These are phyloP conservation scores for Chlorella sp. DNA, from an alignment of 139 green algal genomes.

Conservation along the genomic window DNA sequence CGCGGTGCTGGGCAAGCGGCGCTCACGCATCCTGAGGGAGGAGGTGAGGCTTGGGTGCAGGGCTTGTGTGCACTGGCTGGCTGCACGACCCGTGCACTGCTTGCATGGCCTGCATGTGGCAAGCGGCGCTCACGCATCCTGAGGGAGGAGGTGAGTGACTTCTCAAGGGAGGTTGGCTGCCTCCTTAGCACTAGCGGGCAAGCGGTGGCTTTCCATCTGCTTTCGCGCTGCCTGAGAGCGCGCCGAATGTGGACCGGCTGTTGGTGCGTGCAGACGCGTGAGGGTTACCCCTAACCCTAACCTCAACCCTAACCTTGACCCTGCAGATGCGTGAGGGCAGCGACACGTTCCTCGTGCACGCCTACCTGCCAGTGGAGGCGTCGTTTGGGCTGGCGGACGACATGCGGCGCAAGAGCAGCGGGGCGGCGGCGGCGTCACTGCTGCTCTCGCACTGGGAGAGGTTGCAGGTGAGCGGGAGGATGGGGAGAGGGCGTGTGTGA, in stretches of 20 bases:
- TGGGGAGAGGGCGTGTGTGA: not conserved
- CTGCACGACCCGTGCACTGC: too few species aligned
- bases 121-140: slow-evolving; percentile 73
- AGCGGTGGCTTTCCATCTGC: not conserved
- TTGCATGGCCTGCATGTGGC: too few species aligned
- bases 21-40: slow-evolving; percentile 76
- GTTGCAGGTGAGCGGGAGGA: slow-evolving; percentile 46
- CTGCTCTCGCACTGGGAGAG: slow-evolving; percentile 94
- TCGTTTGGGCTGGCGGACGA: slow-evolving; percentile 96
- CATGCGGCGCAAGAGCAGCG: slow-evolving; percentile 74
- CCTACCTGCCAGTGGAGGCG: slow-evolving; percentile 82
- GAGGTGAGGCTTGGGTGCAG: too few species aligned
- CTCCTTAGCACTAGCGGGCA: not conserved
- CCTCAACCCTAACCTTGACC: too few species aligned
- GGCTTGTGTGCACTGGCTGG: too few species aligned
- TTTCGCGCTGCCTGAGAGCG: too few species aligned
- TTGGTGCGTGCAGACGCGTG: not conserved
- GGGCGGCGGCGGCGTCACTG: slow-evolving; percentile 78
- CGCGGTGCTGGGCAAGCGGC: slow-evolving; percentile 74
- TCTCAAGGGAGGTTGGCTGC: too few species aligned
- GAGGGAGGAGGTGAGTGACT: slow-evolving; percentile 81
- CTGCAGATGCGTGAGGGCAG: slow-evolving; percentile 91
- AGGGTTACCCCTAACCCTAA: too few species aligned
- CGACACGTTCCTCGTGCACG: slow-evolving; percentile 76
- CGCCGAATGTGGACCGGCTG: too few species aligned